Percentiles rank a stretch among this genome's conserved stretches.
phyloP scores from a whole-genome alignment of 345 rosid genomes.

The Populus euphratica region DNA sequence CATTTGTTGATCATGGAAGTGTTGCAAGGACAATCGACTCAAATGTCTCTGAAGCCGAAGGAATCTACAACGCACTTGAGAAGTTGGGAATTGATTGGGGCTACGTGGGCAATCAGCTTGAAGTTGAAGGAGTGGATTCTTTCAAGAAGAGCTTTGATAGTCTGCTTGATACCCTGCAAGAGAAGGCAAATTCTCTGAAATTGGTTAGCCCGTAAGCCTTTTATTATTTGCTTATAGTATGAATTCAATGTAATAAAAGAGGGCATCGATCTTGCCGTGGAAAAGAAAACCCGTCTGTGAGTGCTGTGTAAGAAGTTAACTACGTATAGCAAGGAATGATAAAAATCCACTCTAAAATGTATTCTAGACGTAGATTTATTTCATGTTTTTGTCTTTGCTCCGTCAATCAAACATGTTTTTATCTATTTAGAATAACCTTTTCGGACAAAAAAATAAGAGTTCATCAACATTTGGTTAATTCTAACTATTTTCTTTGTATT shows the following conservation, averaged over 20 bases:
- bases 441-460: too few relatives aligned
- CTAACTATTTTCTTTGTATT: too few relatives aligned
- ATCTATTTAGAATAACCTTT: too few relatives aligned
- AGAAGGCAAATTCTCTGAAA: constrained; percentile 90
- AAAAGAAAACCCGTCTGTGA: constrained; percentile 1
- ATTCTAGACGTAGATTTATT: too few relatives aligned
- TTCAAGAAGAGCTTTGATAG: constrained; percentile 96
- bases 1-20: constrained; percentile 74
- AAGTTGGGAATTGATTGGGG: constrained; percentile 91
- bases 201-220: constrained; percentile 54
- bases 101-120: constrained; percentile 75
- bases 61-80: constrained; percentile 91
- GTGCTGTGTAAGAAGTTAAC: constrained; percentile 9
- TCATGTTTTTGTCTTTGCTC: too few relatives aligned
- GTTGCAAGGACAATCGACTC: constrained; percentile 90
- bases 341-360: too few relatives aligned
- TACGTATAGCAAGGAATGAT: constrained; percentile 11
- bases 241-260: constrained; percentile 26
- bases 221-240: constrained; percentile 1
- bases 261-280: constrained; percentile 27
- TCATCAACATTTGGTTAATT: too few relatives aligned
- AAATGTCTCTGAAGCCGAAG: constrained; percentile 85
- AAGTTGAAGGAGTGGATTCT: constrained; percentile 82
- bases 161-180: constrained; percentile 85
- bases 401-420: too few relatives aligned